Conservation (phyloP, 192 early-diverging fungal genomes). For the Spizellomyces punctatus region DNA sequence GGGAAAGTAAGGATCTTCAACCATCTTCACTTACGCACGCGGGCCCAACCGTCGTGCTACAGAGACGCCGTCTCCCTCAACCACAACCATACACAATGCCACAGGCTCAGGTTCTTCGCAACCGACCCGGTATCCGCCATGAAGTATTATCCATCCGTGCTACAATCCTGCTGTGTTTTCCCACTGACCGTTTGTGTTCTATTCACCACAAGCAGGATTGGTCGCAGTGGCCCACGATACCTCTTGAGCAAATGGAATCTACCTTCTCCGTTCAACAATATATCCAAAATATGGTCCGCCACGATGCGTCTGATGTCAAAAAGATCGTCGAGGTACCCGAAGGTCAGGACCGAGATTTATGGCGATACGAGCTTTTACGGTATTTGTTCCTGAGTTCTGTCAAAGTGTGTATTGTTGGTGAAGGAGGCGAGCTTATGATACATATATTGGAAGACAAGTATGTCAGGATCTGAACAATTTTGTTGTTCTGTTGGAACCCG, state of each 20-base stretch:
- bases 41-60: too few relatives aligned
- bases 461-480: constrained; percentile 85
- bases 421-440: not conserved
- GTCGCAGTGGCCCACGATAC: constrained; percentile 34
- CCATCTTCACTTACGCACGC: too few relatives aligned
- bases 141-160: constrained; percentile 2
- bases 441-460: constrained; percentile 61
- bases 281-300: constrained; percentile 72
- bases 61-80: too few relatives aligned
- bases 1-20: too few relatives aligned
- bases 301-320: constrained; percentile 64
- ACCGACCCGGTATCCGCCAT: constrained; percentile 28
- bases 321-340: constrained; percentile 63
- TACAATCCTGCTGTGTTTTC: not conserved
- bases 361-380: constrained; percentile 93
- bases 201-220: constrained; percentile 30
- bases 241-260: constrained; percentile 69
- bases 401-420: not conserved
- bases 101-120: not conserved
- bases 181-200: too few relatives aligned
- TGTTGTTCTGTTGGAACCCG: constrained; percentile 67
- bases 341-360: constrained; percentile 62
- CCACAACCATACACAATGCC: too few relatives aligned
- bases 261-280: constrained; percentile 78
- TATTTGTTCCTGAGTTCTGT: constrained; percentile 28